Evolutionary conservation across 169 alveolate genomes (phyloP), one percentile per base, ranked within the genome.

Genomic region (Plasmodium reichenowi): DNA sequence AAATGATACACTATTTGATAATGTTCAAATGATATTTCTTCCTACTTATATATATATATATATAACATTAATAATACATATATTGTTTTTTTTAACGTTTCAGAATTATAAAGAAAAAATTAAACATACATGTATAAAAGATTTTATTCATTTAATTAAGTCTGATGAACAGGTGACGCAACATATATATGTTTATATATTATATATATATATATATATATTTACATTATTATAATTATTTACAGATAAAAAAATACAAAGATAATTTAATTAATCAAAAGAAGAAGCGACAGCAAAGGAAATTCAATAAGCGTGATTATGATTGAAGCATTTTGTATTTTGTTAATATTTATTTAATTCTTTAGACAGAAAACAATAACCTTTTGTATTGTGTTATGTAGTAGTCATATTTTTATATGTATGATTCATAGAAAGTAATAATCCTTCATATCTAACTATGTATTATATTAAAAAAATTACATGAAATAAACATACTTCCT

Each of bases 101-200:
- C 47, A 76, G 89, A 59, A 76, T 76, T 76, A 76, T 67, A 76
- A 76, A n/a, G 74, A 76, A 22, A 76, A 66, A 64, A 48, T 59
- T 17, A 76, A 76, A 29, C 22, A 76, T 17, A 64, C 89, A 2
- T 20, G 58, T 12, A 59, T 76, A 1, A 76, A 76, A 38, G 89
- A 76, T 15, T 76, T 47, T 45, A 76, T 76, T 50, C 75, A 76
- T 7, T 50, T 76, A 24, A 64, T 76, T 63, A 76, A 76, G 32
- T 47, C 89, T 29, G 75, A 63, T 15, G 89, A 63, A 6, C 89
- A 76, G 70, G 89, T 76, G 67, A 56, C 38, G 9, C 26, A 22
- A 54, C 52, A 26, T 24, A 60, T 60, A 60, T 32, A 5, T 32
- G 29, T 60, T 60, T 60, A 20, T 60, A 15, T 32, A 12, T 13